Conservation (phyloP, 345 rosid species). For the Camelina laxa region DNA sequence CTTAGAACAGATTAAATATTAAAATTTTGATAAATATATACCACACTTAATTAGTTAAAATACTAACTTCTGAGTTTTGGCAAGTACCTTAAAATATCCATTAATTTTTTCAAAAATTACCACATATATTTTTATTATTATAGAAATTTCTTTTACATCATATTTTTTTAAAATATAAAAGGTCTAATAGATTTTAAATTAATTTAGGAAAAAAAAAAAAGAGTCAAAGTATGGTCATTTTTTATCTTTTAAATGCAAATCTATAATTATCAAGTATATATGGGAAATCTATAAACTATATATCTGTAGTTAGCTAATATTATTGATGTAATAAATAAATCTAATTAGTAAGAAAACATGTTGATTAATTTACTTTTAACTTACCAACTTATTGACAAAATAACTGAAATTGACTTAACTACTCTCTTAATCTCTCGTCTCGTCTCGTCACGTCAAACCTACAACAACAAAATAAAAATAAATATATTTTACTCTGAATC, state of each 20-base stretch:
- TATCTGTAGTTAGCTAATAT: neutral
- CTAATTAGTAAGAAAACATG: neutral
- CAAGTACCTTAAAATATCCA: no score
- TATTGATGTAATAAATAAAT: slow-evolving; percentile 17
- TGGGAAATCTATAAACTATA: neutral
- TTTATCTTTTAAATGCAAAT: neutral
- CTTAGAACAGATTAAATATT: no score
- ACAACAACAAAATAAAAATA: neutral
- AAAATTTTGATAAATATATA: no score
- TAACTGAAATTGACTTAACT: neutral
- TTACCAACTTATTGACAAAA: slow-evolving; percentile 7
- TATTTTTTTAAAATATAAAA: neutral
- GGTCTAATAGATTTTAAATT: neutral
- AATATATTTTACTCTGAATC: slow-evolving; percentile 11
- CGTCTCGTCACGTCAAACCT: neutral
- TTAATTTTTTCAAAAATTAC: no score
- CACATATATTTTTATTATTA: neutral
- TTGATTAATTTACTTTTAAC: slow-evolving; percentile 15
- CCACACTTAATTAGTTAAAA: neutral
- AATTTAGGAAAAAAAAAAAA: neutral
- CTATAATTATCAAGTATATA: no score
- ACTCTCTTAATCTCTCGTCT: slow-evolving; percentile 15
- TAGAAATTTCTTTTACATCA: neutral
- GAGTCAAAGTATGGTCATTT: neutral
- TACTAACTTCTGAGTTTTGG: neutral